Evolutionary conservation across 1,284 basidiomycete genomes (phyloP).

Genomic region (Mycosarcoma maydis): DNA sequence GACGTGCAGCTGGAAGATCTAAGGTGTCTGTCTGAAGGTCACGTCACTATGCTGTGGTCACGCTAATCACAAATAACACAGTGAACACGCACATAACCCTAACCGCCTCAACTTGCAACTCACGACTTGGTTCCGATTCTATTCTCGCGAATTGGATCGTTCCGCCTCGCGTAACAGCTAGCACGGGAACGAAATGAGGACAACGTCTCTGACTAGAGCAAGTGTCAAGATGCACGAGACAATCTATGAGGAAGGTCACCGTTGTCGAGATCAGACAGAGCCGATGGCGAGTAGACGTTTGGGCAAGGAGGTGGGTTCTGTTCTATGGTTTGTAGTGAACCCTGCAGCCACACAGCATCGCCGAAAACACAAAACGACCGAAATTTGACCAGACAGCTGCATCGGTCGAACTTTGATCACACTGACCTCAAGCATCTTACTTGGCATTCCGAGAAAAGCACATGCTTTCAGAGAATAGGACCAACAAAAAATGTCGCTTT

Average conservation of each 20-base stretch:
- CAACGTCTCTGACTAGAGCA: no score
- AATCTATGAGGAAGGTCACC: no score
- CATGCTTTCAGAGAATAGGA: no score
- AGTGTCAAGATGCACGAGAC: no score
- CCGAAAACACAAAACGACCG: background rate
- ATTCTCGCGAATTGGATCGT: background rate
- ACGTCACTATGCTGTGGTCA: slow-evolving; percentile 15
- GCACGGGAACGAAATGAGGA: no score
- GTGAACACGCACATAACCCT: no score
- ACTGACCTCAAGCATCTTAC: slow-evolving; percentile 8
- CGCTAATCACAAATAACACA: background rate
- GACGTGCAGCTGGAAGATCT: slow-evolving; percentile 23
- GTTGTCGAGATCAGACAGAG: background rate
- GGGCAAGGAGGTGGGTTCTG: background rate
- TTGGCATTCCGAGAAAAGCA: slow-evolving; percentile 5
- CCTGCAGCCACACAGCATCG: slow-evolving; percentile 2
- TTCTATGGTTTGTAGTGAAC: background rate
- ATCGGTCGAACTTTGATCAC: slow-evolving; percentile 36
- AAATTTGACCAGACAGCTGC: slow-evolving; percentile 5
- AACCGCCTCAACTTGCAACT: no score
- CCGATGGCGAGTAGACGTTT: background rate
- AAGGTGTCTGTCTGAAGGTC: background rate
- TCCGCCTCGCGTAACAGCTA: no score
- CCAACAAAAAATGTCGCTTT: no score
- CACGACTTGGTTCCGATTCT: background rate